Percentiles rank a stretch among this genome's conserved stretches.
Conservation (phyloP, 257 asterid species). For the Solanum pimpinellifolium region DNA sequence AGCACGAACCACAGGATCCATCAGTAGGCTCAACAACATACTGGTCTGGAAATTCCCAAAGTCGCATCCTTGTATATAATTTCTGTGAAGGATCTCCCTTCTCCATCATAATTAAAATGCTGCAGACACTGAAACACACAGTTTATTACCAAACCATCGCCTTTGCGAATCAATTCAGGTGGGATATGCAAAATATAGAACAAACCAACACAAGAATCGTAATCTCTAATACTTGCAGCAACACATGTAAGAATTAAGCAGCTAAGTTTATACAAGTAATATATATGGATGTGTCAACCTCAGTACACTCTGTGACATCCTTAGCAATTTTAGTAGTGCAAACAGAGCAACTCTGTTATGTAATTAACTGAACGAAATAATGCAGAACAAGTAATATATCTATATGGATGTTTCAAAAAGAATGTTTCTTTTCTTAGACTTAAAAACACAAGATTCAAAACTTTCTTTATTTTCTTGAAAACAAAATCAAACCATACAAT, state of each 20-base stretch:
- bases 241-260: background rate
- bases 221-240: background rate
- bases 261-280: background rate
- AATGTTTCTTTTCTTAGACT: background rate
- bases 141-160: background rate
- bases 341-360: background rate
- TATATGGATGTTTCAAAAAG: background rate
- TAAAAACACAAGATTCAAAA: background rate
- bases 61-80: conserved; percentile 65
- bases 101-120: conserved; percentile 57
- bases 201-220: background rate
- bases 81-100: conserved; percentile 60
- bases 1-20: conserved; percentile 59
- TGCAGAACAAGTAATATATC: background rate
- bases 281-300: background rate
- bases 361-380: background rate
- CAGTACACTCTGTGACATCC: background rate
- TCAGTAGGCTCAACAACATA: conserved; percentile 79
- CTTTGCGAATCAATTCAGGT: background rate
- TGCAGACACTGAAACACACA: background rate
- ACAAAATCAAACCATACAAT: background rate
- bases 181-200: background rate
- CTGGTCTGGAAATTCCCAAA: conserved; percentile 87
- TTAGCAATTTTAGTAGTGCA: background rate
- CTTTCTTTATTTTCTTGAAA: no score